A percentile compares a stretch with the other conserved stretches of the same genome.
Conservation (phyloP, 2,329 filamentous ascomycete genomes). For the Nigrograna mackinnonii region DNA sequence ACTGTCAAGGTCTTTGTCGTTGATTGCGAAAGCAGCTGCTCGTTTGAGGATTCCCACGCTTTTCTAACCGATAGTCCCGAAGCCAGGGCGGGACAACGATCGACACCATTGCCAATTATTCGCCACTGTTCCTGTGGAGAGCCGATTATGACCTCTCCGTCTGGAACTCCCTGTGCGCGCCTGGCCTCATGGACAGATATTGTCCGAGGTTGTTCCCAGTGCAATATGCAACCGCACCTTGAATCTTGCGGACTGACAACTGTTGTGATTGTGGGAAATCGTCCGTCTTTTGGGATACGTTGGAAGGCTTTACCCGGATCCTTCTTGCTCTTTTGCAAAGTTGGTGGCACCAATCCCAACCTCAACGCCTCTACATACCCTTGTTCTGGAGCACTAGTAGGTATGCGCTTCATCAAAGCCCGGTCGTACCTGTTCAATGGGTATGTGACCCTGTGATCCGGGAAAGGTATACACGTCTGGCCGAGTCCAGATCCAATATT, state of each 20-base stretch:
- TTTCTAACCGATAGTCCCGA: constrained; percentile 62
- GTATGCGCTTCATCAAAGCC: constrained; percentile 60
- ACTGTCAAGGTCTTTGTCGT: too few relatives aligned
- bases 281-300: constrained; percentile 54
- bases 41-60: too few relatives aligned
- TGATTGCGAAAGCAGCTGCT: too few relatives aligned
- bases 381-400: constrained; percentile 52
- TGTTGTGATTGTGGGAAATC: constrained; percentile 70
- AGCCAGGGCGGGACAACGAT: constrained; percentile 67
- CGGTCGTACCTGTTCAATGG: constrained; percentile 33
- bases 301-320: constrained; percentile 47
- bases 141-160: constrained; percentile 72
- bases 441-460: constrained; percentile 65
- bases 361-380: constrained; percentile 37
- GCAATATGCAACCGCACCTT: constrained; percentile 59
- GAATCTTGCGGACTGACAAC: constrained; percentile 54
- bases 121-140: constrained; percentile 58
- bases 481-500: constrained; percentile 63
- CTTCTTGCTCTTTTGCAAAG: constrained; percentile 21
- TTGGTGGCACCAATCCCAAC: constrained; percentile 34
- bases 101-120: constrained; percentile 78
- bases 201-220: constrained; percentile 67
- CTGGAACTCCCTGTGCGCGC: constrained; percentile 70
- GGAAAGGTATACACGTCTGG: constrained; percentile 65
- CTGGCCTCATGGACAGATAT: constrained; percentile 69